phyloP scores from a whole-genome alignment of 2,329 filamentous ascomycete genomes.

The Chaetomium sp. region DNA sequence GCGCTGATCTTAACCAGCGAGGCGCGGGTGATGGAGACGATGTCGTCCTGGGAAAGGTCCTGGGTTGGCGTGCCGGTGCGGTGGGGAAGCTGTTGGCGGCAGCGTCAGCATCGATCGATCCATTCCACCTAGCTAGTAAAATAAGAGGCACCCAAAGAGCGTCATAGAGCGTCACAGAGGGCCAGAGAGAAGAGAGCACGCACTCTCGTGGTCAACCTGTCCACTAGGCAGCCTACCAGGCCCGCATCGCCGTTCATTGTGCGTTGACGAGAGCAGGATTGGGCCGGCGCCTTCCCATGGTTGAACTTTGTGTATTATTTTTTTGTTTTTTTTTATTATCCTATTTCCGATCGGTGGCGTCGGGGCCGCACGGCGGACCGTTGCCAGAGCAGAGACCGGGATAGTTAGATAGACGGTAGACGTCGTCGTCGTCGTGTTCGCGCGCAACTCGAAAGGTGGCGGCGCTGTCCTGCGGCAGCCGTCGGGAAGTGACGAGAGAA shows the following conservation, averaged over 20 bases:
- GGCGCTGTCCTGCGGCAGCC: slow-evolving; percentile 25
- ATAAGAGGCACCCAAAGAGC: not conserved
- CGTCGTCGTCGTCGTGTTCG: slow-evolving; percentile 1
- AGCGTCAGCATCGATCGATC: slow-evolving; percentile 16
- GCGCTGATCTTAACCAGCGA: slow-evolving; percentile 64
- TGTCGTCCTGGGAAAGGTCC: slow-evolving; percentile 62
- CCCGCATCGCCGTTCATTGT: slow-evolving; percentile 62
- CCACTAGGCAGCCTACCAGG: slow-evolving; percentile 63
- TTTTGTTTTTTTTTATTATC: slow-evolving; percentile 15
- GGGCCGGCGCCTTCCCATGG: slow-evolving; percentile 38
- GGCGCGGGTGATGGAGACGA: slow-evolving; percentile 61
- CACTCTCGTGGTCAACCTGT: slow-evolving; percentile 65
- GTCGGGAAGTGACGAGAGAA: not conserved
- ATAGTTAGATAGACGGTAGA: not conserved
- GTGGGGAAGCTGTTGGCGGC: slow-evolving; percentile 58
- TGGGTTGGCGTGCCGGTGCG: slow-evolving; percentile 60
- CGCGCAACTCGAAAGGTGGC: not conserved
- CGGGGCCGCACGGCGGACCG: slow-evolving; percentile 17
- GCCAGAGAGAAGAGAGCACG: slow-evolving; percentile 22
- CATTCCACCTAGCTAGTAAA: not conserved
- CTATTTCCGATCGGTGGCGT: slow-evolving; percentile 16
- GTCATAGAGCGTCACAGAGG: not conserved
- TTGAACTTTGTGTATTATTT: slow-evolving; percentile 25
- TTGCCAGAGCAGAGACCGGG: not conserved
- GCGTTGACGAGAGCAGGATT: slow-evolving; percentile 34